Base-by-base conservation (phyloP, 768 basidiomycete species). In the Dacryopinax spathularia region DNA sequence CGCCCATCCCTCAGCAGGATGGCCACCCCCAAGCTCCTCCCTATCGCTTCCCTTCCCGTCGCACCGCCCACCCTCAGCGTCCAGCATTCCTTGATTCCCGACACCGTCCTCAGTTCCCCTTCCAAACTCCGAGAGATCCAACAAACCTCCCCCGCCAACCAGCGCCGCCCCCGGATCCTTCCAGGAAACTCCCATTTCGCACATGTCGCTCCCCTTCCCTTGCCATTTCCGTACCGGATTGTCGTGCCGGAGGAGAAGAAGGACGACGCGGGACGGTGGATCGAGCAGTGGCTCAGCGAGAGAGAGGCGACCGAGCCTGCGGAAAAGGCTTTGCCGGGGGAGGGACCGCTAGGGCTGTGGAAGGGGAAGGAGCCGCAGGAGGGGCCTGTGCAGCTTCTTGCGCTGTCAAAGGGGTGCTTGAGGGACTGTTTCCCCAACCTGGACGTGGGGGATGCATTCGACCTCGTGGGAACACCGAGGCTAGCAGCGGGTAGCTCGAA, bases 381-480 rank as follows among this genome's bases (percentile, higher is more conserved):
- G 16, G 43, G 70, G 25, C 67, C 70, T 0, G 66, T 37, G 3
- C 34, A 72, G 22, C 83, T 97, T 36, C 78, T 96, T 18, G 91
- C 84, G 2, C 67, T 98, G 18, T 84, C 91, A 0, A 80, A 82
- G 59, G 79, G 80, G 1, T 84, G 84, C 13, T 70, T 91, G 43
- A 73, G 79, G 33, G 91, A 95, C 67, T 89, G 85, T 68, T 72
- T 96, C 9, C 94, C 94, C 0, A 82, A 85, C 67, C 78, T 98
- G 20, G 87, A 95, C 64, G 86, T 91, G 12, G 93, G 93, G 2
- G 91, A 96, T 70, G 84, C 89, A 0, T 84, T 91, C 67, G 75
- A 77, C 0, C 63, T 84, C 6, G 77, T 93, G 1, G 89, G 89
- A 15, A 73, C 75, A 0, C 86, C 87, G 0, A 70, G 81, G 16